These are phyloP conservation scores for Candida vartiovaarae DNA, from an alignment of 805 yeast genomes.

Conservation along the genomic window DNA sequence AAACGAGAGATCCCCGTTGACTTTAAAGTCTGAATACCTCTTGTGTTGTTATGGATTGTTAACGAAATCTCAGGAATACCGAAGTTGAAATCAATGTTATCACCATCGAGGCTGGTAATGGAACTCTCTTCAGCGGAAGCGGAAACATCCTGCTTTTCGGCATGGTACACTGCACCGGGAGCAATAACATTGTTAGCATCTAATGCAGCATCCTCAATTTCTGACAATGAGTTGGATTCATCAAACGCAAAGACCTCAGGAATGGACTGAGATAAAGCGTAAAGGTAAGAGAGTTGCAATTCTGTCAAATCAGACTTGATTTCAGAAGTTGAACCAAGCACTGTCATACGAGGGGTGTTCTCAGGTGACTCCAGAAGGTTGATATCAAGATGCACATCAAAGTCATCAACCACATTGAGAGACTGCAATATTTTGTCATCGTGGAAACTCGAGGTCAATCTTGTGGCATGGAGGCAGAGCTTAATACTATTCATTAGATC, in stretches of 20 bases:
- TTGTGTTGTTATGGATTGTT: constrained; percentile 50
- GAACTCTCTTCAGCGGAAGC: constrained; percentile 19
- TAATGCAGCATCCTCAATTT: constrained; percentile 56
- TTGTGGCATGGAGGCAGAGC: constrained; percentile 68
- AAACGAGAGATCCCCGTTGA: constrained; percentile 45
- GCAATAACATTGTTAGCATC: constrained; percentile 49
- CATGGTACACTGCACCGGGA: constrained; percentile 25
- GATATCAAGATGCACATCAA: constrained; percentile 56
- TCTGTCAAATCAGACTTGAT: constrained; percentile 65
- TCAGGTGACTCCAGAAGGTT: constrained; percentile 41
- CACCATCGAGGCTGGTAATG: constrained; percentile 16
- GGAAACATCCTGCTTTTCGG: constrained; percentile 6
- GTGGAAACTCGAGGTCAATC: constrained; percentile 55
- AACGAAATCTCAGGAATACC: constrained; percentile 57
- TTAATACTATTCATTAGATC: constrained; percentile 45
- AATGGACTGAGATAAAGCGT: constrained; percentile 48
- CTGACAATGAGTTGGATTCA: constrained; percentile 36
- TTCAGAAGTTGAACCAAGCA: constrained; percentile 56
- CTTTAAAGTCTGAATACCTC: constrained; percentile 26
- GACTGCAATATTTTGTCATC: constrained; percentile 32
- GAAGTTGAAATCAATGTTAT: constrained; percentile 42
- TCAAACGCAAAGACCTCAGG: constrained; percentile 46
- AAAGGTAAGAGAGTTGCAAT: constrained; percentile 53
- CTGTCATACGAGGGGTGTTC: constrained; percentile 39
- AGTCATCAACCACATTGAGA: constrained; percentile 56